Percentiles rank a stretch among this genome's conserved stretches.
These are phyloP conservation scores for Lentinula sp. DNA, from an alignment of 768 basidiomycete species.

Conservation along the genomic window DNA sequence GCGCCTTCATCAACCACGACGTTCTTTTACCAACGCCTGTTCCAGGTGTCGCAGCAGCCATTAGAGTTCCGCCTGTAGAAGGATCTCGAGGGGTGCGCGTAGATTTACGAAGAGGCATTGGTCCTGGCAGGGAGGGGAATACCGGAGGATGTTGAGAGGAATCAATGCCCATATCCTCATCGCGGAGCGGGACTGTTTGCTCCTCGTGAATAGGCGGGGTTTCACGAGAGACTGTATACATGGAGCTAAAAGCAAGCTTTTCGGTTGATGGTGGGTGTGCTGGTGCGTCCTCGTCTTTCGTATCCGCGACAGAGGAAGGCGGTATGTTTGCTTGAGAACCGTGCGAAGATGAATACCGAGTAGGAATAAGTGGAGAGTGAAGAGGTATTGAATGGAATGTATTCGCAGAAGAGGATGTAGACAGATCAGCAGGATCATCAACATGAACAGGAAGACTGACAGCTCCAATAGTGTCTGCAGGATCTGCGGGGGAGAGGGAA, in stretches of 20 bases:
- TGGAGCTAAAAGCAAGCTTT: background rate
- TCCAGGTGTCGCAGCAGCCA: conserved; percentile 36
- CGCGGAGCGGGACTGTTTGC: background rate
- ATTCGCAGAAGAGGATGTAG: conserved; percentile 25
- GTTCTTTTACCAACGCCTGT: conserved; percentile 55
- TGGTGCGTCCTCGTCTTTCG: too few species aligned
- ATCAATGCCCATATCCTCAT: conserved; percentile 19
- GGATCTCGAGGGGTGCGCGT: conserved; percentile 45
- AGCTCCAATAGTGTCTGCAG: background rate
- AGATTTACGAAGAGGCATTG: conserved; percentile 66
- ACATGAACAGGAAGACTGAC: conserved; percentile 4
- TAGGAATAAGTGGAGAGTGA: conserved; percentile 21
- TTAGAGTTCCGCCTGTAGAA: conserved; percentile 18
- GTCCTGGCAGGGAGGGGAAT: conserved; percentile 64
- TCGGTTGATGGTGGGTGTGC: background rate
- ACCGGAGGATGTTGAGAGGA: conserved; percentile 28
- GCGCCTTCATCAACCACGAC: conserved; percentile 76
- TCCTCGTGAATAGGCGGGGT: background rate
- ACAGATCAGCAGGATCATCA: conserved; percentile 6
- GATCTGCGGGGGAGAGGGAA: conserved; percentile 12
- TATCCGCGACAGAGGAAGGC: background rate
- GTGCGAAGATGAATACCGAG: background rate
- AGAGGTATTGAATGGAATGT: conserved; percentile 33
- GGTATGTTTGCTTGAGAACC: background rate
- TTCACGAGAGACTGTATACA: background rate